phyloP scores from a whole-genome alignment of 2,329 filamentous ascomycete genomes.

The Pestalotiopsis sp. region DNA sequence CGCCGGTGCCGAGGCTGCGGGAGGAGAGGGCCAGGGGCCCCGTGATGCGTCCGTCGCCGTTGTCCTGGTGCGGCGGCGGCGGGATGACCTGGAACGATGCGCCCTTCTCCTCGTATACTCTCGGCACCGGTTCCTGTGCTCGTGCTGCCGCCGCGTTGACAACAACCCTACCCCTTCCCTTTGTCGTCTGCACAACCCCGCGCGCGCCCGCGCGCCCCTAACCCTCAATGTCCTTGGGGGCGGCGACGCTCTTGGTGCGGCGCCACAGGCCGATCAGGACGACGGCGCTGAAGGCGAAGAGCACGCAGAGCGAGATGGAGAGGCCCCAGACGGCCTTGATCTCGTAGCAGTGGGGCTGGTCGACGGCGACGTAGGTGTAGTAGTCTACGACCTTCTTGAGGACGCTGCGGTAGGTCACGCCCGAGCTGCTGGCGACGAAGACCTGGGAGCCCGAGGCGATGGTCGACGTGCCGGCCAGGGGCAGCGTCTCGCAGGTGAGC shows the following conservation, averaged over 20 bases:
- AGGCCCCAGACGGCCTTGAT: constrained; percentile 89
- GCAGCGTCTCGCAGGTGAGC: constrained; percentile 66
- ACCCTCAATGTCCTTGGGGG: constrained; percentile 49
- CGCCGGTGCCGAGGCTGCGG: constrained; percentile 12
- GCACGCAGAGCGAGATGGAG: constrained; percentile 74
- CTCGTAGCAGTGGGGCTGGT: constrained; percentile 72
- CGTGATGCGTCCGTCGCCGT: constrained; percentile 1
- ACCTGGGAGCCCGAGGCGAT: constrained; percentile 21
- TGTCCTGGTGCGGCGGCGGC: constrained; percentile 6
- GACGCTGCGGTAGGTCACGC: constrained; percentile 23
- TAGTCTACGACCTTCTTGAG: constrained; percentile 36
- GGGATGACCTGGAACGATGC: constrained; percentile 9
- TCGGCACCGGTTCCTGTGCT: background rate
- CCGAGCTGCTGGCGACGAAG: constrained; percentile 22
- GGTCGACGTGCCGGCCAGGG: constrained; percentile 41
- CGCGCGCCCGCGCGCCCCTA: constrained; percentile 51
- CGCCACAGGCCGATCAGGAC: constrained; percentile 64
- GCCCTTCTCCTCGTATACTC: constrained; percentile 12
- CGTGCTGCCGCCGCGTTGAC: background rate
- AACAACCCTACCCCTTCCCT: background rate
- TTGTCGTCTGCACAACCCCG: constrained; percentile 16
- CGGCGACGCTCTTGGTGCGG: constrained; percentile 46
- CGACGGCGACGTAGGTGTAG: constrained; percentile 51
- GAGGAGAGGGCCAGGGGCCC: constrained; percentile 7
- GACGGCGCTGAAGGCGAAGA: constrained; percentile 66